Conservation (phyloP, 1,139 yeast genomes). For the Pneumocystis murina region DNA sequence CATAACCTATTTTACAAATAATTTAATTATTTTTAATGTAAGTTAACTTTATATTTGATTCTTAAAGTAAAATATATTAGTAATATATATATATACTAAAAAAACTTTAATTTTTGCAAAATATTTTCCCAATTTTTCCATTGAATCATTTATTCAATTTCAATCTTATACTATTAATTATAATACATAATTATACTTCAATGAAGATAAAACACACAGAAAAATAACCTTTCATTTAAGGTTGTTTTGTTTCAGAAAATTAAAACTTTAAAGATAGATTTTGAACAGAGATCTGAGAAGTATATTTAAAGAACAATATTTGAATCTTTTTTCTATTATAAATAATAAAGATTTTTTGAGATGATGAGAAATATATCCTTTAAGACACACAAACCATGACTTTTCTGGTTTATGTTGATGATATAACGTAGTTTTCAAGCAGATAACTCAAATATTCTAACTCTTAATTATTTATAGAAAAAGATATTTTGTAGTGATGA, state of each 20-base stretch:
- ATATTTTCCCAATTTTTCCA: too few relatives aligned
- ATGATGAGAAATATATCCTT: not conserved
- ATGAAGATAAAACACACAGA: not conserved
- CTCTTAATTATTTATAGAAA: not conserved
- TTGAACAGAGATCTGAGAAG: slow-evolving; percentile 1
- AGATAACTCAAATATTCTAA: not conserved
- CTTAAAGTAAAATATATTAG: not conserved
- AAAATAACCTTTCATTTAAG: not conserved
- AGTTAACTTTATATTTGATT: not conserved
- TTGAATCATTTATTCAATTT: too few relatives aligned
- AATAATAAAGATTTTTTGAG: not conserved
- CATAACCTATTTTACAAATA: not conserved
- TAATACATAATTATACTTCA: not conserved
- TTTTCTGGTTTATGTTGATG: not conserved
- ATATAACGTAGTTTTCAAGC: not conserved
- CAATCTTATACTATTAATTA: too few relatives aligned
- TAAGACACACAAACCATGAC: not conserved
- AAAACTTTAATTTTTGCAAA: too few relatives aligned
- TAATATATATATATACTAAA: not conserved
- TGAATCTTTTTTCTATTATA: not conserved
- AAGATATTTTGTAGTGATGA: not conserved
- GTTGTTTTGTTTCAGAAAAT: not conserved
- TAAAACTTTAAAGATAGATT: not conserved
- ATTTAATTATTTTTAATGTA: not conserved
- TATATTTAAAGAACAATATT: not conserved